A percentile compares a stretch with the other conserved stretches of the same genome.
phyloP scores from a whole-genome alignment of 768 basidiomycete species.

The Lactifluus piperatus region DNA sequence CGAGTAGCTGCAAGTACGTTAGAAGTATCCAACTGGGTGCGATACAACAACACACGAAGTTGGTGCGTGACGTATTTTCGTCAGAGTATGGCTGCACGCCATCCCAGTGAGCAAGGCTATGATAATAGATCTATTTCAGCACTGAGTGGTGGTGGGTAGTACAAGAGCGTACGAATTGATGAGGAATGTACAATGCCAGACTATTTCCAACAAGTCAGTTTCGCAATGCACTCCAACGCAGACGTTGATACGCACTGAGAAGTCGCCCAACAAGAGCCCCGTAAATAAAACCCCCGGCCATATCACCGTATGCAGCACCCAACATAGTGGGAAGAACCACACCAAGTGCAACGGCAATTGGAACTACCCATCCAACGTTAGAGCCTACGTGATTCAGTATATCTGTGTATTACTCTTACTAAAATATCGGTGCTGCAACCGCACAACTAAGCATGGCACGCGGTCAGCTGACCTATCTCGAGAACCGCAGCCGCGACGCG shows the following conservation, averaged over 20 bases:
- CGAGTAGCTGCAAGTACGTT: conserved; percentile 40
- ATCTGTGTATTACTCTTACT: conserved; percentile 27
- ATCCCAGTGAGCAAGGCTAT: conserved; percentile 70
- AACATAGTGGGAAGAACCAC: conserved; percentile 48
- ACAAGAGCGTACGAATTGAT: conserved; percentile 51
- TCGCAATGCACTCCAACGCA: not conserved
- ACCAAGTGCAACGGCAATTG: conserved; percentile 50
- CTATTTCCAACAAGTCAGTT: conserved; percentile 25
- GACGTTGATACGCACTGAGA: conserved; percentile 35
- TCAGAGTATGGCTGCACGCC: conserved; percentile 75
- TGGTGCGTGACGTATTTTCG: conserved; percentile 70
- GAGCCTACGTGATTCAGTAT: not conserved
- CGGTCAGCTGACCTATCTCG: not conserved
- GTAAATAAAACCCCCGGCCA: conserved; percentile 61
- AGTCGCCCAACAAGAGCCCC: conserved; percentile 57
- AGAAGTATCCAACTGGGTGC: not conserved
- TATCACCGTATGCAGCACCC: conserved; percentile 53
- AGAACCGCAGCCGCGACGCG: not conserved
- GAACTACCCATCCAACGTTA: conserved; percentile 33
- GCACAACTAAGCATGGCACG: conserved; percentile 44
- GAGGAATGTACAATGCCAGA: conserved; percentile 67
- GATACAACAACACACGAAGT: conserved; percentile 39
- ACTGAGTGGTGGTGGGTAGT: not conserved
- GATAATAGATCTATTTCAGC: conserved; percentile 20
- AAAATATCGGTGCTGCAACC: conserved; percentile 63